Evolutionary conservation across 257 asterid species (phyloP).

Genomic region (Mentha longifolia): DNA sequence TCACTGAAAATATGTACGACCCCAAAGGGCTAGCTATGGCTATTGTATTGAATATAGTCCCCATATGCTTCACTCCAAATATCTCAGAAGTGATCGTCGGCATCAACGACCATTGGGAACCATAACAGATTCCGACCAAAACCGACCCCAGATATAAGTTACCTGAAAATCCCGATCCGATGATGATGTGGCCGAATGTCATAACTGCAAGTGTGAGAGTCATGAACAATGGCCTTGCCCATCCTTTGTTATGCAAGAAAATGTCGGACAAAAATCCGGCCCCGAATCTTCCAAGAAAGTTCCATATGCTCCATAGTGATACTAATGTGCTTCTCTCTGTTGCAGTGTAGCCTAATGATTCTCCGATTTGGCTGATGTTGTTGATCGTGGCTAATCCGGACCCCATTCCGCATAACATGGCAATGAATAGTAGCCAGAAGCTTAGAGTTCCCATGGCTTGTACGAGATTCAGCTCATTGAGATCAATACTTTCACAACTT

Average conservation of each 20-base stretch:
- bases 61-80: constrained; percentile 75
- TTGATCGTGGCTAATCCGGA: constrained; percentile 88
- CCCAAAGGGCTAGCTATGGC: constrained; percentile 93
- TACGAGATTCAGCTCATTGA: constrained; percentile 51
- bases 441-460: constrained; percentile 66
- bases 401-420: constrained; percentile 95
- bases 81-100: constrained; percentile 87
- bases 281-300: constrained; percentile 88
- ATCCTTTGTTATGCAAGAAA: constrained; percentile 58
- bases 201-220: constrained; percentile 67
- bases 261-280: constrained; percentile 83
- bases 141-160: constrained; percentile 75
- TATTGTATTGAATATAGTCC: too few species aligned
- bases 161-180: constrained; percentile 76
- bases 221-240: constrained; percentile 83
- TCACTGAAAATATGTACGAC: constrained; percentile 81
- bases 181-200: constrained; percentile 72
- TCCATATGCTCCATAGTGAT: constrained; percentile 96
- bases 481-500: too few species aligned
- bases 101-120: constrained; percentile 97
- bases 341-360: constrained; percentile 72
- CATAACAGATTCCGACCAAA: constrained; percentile 80
- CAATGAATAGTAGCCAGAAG: constrained; percentile 81
- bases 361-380: constrained; percentile 98
- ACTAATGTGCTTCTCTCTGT: constrained; percentile 74